Percentiles rank a stretch among this genome's conserved stretches.
These are phyloP conservation scores for Candida adriatica DNA, from an alignment of 805 yeast genomes.

Conservation along the genomic window DNA sequence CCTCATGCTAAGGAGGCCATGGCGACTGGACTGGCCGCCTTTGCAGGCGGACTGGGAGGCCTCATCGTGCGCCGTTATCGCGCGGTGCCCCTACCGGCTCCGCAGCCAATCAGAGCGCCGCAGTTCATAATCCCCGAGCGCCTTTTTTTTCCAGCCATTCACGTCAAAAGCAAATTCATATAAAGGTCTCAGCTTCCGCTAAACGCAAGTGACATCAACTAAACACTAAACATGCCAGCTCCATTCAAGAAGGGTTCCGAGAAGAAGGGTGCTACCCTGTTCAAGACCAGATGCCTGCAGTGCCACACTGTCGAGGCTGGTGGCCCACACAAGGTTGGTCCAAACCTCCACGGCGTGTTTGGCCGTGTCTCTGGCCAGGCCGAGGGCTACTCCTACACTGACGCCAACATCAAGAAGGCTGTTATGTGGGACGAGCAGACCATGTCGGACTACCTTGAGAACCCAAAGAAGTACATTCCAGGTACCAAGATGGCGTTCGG, in stretches of 20 bases:
- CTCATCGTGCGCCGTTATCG: background rate
- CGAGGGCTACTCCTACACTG: constrained; percentile 92
- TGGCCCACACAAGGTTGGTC: constrained; percentile 98
- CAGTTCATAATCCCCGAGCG: constrained; percentile 21
- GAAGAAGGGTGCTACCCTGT: constrained; percentile 95
- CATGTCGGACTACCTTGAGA: constrained; percentile 92
- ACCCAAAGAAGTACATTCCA: constrained; percentile 99
- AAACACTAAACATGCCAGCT: constrained; percentile 27
- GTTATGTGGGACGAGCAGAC: constrained; percentile 83
- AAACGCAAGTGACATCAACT: no score
- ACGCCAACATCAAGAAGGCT: constrained; percentile 96
- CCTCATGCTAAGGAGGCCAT: no score
- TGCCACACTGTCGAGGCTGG: constrained; percentile 96
- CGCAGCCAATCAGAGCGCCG: constrained; percentile 17
- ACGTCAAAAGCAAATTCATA: constrained; percentile 9
- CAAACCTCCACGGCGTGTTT: constrained; percentile 91
- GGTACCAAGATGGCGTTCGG: constrained; percentile 99
- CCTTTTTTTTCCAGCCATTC: constrained; percentile 15
- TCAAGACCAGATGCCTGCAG: constrained; percentile 98
- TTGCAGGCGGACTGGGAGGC: no score
- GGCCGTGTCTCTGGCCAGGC: constrained; percentile 92
- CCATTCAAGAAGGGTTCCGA: constrained; percentile 48
- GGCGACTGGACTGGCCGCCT: no score
- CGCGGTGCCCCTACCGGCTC: no score
- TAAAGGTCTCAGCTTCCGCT: no score